Evolutionary conservation across 306 rosid genomes (phyloP), one percentile per base, ranked within the genome.

Genomic region (Cajanus cajan): DNA sequence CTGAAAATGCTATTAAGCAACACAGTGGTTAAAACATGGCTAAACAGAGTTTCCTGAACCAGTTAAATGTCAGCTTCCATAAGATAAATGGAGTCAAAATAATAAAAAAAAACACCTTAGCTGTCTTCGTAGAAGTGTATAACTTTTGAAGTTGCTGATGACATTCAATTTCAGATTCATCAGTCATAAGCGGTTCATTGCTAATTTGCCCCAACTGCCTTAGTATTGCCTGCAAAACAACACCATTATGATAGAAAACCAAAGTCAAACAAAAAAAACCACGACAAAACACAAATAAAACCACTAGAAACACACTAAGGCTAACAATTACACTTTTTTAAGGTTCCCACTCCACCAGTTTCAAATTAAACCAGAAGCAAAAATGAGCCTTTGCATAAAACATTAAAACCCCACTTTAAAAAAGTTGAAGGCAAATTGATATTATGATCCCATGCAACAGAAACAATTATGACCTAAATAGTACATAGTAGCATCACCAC

Each of bases 111-210:
- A 4, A 76, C 74, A 94, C 98, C 98, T 94, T 94, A 16, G 97
- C 90, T 3, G 90, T 78, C 84, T 88, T 89, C 0, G 98, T 92
- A 41, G 98, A 92, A 74, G 71, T 90, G 81, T 90, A 92, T 28
- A 94, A 87, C 78, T 85, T 91, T 28, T 78, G 86, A 87, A 94
- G 97, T 76, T 90, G 92, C 68, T 90, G 91, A 28, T 84, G 88
- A 82, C 93, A 92, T 78, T 88, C 87, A 75, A 84, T 68, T 78
- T 94, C 97, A 66, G 84, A 85, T 87, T 94, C 96, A 85, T 94
- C 97, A 16, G 88, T 76, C 87, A 80, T 54, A 28, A 83, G 79
- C 10, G 85, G 80, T 78, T 94, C 97, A 85, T 84, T 82, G 84
- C 90, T 80, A 48, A 94, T 87, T 77, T 82, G 91, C 61, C 97